These are phyloP conservation scores for Dactylellina sp. DNA, from an alignment of 2,329 filamentous ascomycete species.

Conservation along the genomic window DNA sequence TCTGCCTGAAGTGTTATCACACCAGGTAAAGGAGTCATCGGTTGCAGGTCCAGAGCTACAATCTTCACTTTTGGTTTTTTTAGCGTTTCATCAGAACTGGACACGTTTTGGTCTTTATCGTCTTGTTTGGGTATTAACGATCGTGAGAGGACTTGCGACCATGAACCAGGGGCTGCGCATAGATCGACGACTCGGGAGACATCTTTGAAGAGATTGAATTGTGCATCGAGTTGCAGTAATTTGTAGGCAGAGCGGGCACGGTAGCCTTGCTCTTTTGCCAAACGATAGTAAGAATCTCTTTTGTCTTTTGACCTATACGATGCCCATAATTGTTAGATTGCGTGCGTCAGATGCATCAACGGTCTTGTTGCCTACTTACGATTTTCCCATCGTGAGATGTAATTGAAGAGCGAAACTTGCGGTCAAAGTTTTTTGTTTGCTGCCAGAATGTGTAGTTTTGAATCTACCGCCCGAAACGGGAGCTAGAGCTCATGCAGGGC, in stretches of 20 bases:
- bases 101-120: constrained; percentile 59
- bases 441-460: background rate
- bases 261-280: constrained; percentile 99
- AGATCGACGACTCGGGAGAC: constrained; percentile 95
- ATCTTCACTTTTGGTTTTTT: constrained; percentile 76
- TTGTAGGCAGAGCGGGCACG: constrained; percentile 96
- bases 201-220: constrained; percentile 90
- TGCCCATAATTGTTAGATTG: no score
- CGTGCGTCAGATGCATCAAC: background rate
- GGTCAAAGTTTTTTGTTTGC: constrained; percentile 6
- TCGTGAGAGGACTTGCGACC: constrained; percentile 95
- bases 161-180: constrained; percentile 94
- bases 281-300: constrained; percentile 95
- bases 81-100: constrained; percentile 64
- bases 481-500: background rate
- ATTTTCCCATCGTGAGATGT: constrained; percentile 48
- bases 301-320: constrained; percentile 78
- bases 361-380: constrained; percentile 34
- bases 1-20: constrained; percentile 93
- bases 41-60: constrained; percentile 93
- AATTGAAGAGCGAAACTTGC: constrained; percentile 6
- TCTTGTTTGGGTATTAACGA: constrained; percentile 74
- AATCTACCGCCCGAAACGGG: background rate
- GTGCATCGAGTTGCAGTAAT: constrained; percentile 92
- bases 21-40: constrained; percentile 91